Conservation (phyloP, 2,329 filamentous ascomycete genomes). For the Ceratocystis colombiana region DNA sequence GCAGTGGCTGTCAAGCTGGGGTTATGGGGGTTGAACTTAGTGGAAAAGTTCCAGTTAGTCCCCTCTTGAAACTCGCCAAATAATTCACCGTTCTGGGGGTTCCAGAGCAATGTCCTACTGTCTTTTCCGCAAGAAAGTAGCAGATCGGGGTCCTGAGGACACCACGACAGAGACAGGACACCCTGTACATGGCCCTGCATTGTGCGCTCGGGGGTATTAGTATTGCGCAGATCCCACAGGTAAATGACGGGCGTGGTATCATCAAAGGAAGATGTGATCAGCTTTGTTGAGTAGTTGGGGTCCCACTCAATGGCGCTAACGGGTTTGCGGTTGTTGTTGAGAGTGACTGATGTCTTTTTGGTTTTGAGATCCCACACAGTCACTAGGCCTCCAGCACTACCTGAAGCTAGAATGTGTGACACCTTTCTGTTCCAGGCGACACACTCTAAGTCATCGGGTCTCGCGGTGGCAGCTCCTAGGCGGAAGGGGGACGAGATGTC, state of each 20-base stretch:
- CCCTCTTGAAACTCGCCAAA: constrained; percentile 93
- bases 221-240: constrained; percentile 92
- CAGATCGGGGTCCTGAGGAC: constrained; percentile 76
- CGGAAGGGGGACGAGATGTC: constrained; percentile 81
- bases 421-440: constrained; percentile 99
- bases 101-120: constrained; percentile 92
- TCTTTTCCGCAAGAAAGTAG: constrained; percentile 93
- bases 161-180: constrained; percentile 91
- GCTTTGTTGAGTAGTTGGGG: constrained; percentile 85
- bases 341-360: constrained; percentile 90
- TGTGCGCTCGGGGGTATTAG: constrained; percentile 82
- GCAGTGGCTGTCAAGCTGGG: constrained; percentile 87
- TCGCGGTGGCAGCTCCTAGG: constrained; percentile 74
- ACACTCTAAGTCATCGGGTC: constrained; percentile 90
- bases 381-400: constrained; percentile 85
- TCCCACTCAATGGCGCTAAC: constrained; percentile 97
- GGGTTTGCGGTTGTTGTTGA: constrained; percentile 90
- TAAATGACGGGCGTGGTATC: constrained; percentile 81
- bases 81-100: constrained; percentile 77
- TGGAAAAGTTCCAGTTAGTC: constrained; percentile 99
- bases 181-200: constrained; percentile 90
- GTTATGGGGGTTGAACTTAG: constrained; percentile 86
- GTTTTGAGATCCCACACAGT: constrained; percentile 98
- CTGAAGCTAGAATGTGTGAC: constrained; percentile 88
- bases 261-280: constrained; percentile 83